Conservation (phyloP, 2,329 filamentous ascomycete genomes). For the Alternaria hordeiaustralica region DNA sequence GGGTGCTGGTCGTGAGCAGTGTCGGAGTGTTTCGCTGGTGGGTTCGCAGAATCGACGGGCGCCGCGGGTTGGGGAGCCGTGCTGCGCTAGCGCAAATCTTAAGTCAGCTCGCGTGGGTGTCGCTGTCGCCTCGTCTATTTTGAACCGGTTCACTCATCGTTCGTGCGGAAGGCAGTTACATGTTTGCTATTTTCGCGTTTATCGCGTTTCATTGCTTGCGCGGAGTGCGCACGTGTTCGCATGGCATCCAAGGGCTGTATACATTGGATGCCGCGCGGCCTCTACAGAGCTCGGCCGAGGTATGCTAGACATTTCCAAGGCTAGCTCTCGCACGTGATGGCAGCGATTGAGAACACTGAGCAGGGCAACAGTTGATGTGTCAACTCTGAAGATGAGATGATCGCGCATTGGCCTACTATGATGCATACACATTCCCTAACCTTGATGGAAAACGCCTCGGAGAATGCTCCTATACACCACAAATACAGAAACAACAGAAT, state of each 20-base stretch:
- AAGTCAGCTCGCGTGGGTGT: background rate
- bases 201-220: slow-evolving; percentile 1
- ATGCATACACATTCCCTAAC: background rate
- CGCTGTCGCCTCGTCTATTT: slow-evolving; percentile 13
- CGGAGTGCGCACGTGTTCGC: slow-evolving; percentile 1
- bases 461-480: background rate
- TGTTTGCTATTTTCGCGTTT: slow-evolving; percentile 13
- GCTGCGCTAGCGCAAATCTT: background rate
- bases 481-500: background rate
- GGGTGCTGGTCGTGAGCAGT: background rate
- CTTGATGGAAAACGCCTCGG: background rate
- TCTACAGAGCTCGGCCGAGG: background rate
- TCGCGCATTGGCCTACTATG: background rate
- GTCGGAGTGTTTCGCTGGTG: slow-evolving; percentile 8
- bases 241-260: background rate
- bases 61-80: slow-evolving; percentile 10
- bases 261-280: background rate
- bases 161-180: slow-evolving; percentile 10
- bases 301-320: background rate
- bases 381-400: background rate
- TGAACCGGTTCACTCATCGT: background rate
- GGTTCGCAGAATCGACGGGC: slow-evolving; percentile 1
- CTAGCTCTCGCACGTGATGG: background rate
- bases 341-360: background rate
- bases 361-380: background rate